These are phyloP conservation scores for Neurospora sublineolata DNA, from an alignment of 495 filamentous ascomycete genomes.

Conservation along the genomic window DNA sequence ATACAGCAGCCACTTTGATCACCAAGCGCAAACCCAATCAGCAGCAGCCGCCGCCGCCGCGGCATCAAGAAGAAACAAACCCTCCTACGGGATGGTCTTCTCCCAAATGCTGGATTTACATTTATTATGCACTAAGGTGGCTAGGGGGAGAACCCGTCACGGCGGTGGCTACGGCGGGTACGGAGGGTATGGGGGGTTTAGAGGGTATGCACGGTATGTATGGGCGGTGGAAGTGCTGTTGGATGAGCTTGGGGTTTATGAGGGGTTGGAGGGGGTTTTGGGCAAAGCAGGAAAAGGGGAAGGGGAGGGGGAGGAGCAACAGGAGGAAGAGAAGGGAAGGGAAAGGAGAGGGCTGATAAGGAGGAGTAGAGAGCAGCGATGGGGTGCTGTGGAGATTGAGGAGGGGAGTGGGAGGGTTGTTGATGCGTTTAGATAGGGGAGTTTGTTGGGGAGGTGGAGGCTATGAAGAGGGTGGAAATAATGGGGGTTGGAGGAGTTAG, in stretches of 20 bases:
- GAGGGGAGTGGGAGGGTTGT: conserved; percentile 17
- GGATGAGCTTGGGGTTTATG: conserved; percentile 28
- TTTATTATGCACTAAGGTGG: conserved; percentile 28
- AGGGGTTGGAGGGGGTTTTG: not conserved
- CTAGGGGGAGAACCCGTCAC: conserved; percentile 12
- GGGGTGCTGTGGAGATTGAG: conserved; percentile 29
- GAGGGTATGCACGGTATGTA: conserved; percentile 12
- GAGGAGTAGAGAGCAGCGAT: conserved; percentile 30
- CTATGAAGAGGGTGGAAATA: not conserved
- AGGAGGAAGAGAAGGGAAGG: not conserved
- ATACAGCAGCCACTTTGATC: not conserved
- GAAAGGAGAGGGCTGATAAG: conserved; percentile 2
- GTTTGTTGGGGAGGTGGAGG: not conserved
- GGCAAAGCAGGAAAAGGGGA: not conserved
- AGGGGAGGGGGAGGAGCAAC: not conserved
- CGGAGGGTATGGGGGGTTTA: conserved; percentile 1
- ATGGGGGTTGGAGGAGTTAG: not conserved
- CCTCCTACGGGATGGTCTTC: conserved; percentile 33
- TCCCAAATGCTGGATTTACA: conserved; percentile 33
- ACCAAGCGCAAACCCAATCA: not conserved
- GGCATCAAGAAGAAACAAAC: conserved; percentile 16
- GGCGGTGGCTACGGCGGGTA: not conserved
- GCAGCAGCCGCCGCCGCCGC: not conserved
- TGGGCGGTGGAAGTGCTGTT: conserved; percentile 37
- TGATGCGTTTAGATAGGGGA: conserved; percentile 9